Evolutionary conservation across 768 basidiomycete genomes (phyloP), one percentile per base, ranked within the genome.

Genomic region (Jaapia argillacea): DNA sequence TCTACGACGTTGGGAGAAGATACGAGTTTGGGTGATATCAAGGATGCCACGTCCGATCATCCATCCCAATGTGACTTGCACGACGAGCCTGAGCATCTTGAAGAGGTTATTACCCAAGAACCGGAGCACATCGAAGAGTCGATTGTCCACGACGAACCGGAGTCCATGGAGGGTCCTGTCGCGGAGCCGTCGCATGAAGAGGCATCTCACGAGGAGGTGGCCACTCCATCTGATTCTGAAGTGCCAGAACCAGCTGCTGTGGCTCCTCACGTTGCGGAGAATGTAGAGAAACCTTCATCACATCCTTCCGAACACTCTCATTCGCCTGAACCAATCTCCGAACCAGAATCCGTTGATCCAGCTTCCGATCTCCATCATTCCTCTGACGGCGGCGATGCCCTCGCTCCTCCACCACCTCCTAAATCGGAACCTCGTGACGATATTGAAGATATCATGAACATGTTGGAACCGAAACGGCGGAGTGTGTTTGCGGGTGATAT

Each of bases 361-460:
- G 54, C 45, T 4, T 27, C 21, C n/a, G 45, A 41, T 5, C 47
- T 48, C 2, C 42, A 41, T 45, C 43, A 48, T 12, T 40, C 35
- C n/a, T 40, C 16, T 16, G 51, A 48, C 25, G 41, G 42, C 24
- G 33, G 35, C 25, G 44, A 40, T 12, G 38, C 18, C n/a, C 45
- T 45, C 16, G 43, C 20, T 23, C 46, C 47, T 23, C 42, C 31
- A 14, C 18, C 41, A 10, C 46, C 47, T 10, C 28, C 45, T 5
- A 49, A n/a, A n/a, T n/a, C 51, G 6, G 38, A 36, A 20, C 37
- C 52, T 12, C 68, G 57, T 13, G 57, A 64, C 43, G 75, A 81
- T 24, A 64, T 81, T 24, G 83, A 77, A 57, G 74, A 75, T 44
- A 76, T 85, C 42, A 75, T 86, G 47, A 76, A 70, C 51, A 67